These are phyloP conservation scores for Oemleria cerasiformis DNA, from an alignment of 306 rosid genomes.

Conservation along the genomic window DNA sequence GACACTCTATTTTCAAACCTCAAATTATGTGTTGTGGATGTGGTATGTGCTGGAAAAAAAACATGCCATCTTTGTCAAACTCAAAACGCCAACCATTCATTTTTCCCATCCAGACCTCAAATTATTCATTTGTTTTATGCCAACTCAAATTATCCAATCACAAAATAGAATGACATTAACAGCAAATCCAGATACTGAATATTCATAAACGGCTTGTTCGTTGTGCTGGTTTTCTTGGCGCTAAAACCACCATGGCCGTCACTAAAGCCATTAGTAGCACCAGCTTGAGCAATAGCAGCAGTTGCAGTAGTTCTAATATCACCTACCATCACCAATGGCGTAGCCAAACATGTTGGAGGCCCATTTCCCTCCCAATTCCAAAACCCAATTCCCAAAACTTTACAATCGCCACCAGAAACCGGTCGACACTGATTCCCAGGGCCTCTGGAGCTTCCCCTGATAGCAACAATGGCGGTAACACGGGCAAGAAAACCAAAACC, in stretches of 20 bases:
- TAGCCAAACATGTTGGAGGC: conserved; percentile 9
- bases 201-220: neutral
- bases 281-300: conserved; percentile 1
- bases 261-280: neutral
- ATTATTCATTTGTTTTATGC: neutral
- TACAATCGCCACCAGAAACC: neutral
- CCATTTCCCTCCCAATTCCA: conserved; percentile 5
- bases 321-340: neutral
- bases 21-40: conserved; percentile 14
- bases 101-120: neutral
- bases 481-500: neutral
- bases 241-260: neutral
- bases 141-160: neutral
- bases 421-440: conserved; percentile 9
- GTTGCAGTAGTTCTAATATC: neutral
- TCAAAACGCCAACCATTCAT: conserved; percentile 6
- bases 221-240: conserved; percentile 3
- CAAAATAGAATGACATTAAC: neutral
- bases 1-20: conserved; percentile 8
- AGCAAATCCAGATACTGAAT: neutral
- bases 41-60: conserved; percentile 14
- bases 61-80: neutral
- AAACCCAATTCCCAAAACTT: conserved; percentile 15
- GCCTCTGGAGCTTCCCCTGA: conserved; percentile 11
- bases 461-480: neutral